Base-by-base conservation (phyloP, 176 grass and related monocot genomes). In the Oryza australiensis region DNA sequence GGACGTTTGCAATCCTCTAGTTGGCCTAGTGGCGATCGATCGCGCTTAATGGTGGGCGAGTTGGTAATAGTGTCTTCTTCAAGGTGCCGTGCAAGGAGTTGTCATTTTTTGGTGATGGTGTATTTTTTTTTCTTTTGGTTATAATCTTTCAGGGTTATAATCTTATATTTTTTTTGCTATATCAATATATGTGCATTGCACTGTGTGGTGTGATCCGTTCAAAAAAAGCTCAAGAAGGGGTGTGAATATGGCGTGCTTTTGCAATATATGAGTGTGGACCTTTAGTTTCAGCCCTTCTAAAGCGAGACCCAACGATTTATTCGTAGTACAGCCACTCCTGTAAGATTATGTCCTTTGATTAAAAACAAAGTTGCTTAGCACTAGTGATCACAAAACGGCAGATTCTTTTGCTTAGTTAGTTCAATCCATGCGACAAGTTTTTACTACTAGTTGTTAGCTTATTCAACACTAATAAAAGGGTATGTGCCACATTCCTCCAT, bases 331-430 rank as follows among this genome's bases (percentile, higher is more conserved):
- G 40, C 30, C 43, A 55, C 30, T 75, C 75, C 13, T 51, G 12
- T 20, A 83, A 65, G 40, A 73, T 73, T 82, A 3, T 34, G 0
- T 66, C 29, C 28, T 11, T 64, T 75, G 42, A 66, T 75, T 75
- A 29, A 46, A 66, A 26, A 63, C 0, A 34, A 13, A 14, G 13
- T 16, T 70, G 5, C 12, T 7, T 33, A 14, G 67, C 33, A 12
- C 33, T 29, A 22, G 9, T 28, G 68, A 72, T 72, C 15, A 12
- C 18, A 59, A 34, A 18, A 59, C 34, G 20, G 15, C n/a, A 72
- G 68, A 72, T 82, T 72, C 35, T 5, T 81, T 42, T 62, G 55
- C 37, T 46, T 72, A 71, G 10, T 22, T 42, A 43, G 68, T 3
- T 73, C 11, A 26, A 13, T 30, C 23, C 28, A 68, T 30, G 32